Conservation (phyloP, 148 eudicot genomes). For the Heliamphora exappendiculata region DNA sequence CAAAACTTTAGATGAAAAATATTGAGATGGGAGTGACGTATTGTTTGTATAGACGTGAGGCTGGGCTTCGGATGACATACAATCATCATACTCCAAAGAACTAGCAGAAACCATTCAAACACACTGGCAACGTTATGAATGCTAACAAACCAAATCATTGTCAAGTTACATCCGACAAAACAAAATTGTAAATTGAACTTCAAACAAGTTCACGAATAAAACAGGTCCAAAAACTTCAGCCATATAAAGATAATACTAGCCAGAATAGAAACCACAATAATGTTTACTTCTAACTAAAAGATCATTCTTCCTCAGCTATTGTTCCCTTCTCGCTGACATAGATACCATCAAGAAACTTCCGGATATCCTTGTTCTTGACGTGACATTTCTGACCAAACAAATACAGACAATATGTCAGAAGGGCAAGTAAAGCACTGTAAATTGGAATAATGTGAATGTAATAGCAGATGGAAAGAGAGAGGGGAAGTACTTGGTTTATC, state of each 20-base stretch:
- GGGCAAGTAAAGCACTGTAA: background rate
- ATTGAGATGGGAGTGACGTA: too few species aligned
- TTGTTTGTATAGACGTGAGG: too few species aligned
- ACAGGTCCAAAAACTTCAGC: background rate
- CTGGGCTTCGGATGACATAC: too few species aligned
- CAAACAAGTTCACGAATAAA: background rate
- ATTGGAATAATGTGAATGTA: background rate
- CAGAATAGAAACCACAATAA: background rate
- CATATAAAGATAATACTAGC: background rate
- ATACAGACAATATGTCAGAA: background rate
- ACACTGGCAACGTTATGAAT: background rate
- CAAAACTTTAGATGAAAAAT: background rate
- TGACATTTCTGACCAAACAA: conserved; percentile 41
- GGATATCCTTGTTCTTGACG: conserved; percentile 51
- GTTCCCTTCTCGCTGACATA: conserved; percentile 52
- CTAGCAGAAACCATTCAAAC: background rate
- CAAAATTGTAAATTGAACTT: conserved; percentile 9
- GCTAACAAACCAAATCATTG: background rate
- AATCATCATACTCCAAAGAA: background rate
- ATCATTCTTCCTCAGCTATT: conserved; percentile 33
- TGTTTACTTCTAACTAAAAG: background rate
- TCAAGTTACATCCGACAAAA: conserved; percentile 2
- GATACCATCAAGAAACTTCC: conserved; percentile 58
- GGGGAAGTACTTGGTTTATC: conserved; percentile 38
- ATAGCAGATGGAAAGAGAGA: conserved; percentile 23